These are phyloP conservation scores for Leptographium procerum DNA, from an alignment of 2,329 filamentous ascomycete genomes.

Conservation along the genomic window DNA sequence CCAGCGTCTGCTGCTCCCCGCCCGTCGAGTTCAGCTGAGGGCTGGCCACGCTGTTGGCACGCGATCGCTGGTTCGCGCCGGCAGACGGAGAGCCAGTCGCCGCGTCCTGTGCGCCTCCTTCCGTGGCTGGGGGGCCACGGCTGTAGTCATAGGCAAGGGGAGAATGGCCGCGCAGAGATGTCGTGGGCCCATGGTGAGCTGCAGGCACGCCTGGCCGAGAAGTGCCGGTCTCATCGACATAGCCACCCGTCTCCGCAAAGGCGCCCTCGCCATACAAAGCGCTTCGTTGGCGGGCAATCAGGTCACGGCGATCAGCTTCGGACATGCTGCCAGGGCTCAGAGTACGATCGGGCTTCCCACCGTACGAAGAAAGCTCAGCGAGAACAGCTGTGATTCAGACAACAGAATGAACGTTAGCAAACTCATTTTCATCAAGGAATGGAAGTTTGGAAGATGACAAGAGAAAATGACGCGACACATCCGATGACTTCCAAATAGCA, in stretches of 20 bases:
- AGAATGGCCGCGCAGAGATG: conserved; percentile 62
- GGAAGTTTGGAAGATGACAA: not conserved
- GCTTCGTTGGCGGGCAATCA: conserved; percentile 91
- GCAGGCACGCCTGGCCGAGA: conserved; percentile 56
- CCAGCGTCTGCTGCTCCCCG: conserved; percentile 34
- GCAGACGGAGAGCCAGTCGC: conserved; percentile 32
- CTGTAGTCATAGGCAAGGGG: conserved; percentile 64
- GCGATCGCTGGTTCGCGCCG: conserved; percentile 45
- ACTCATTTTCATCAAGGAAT: conserved; percentile 7
- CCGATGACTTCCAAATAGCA: not conserved
- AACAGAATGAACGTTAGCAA: conserved; percentile 18
- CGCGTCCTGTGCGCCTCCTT: conserved; percentile 12
- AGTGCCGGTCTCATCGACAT: conserved; percentile 56
- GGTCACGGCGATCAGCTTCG: conserved; percentile 89
- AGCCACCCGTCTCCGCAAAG: conserved; percentile 55
- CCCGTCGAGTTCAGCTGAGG: conserved; percentile 56
- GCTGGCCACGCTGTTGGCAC: conserved; percentile 76
- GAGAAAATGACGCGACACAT: conserved; percentile 2
- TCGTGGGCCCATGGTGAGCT: conserved; percentile 40
- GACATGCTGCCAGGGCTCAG: conserved; percentile 77
- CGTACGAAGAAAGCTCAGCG: conserved; percentile 29
- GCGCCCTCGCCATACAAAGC: conserved; percentile 75
- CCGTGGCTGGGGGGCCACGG: conserved; percentile 27
- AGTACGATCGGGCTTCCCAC: conserved; percentile 72
- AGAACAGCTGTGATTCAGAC: conserved; percentile 35